Evolutionary conservation across 208 protist genomes (phyloP).

Genomic region (Trypanosoma rangeli): DNA sequence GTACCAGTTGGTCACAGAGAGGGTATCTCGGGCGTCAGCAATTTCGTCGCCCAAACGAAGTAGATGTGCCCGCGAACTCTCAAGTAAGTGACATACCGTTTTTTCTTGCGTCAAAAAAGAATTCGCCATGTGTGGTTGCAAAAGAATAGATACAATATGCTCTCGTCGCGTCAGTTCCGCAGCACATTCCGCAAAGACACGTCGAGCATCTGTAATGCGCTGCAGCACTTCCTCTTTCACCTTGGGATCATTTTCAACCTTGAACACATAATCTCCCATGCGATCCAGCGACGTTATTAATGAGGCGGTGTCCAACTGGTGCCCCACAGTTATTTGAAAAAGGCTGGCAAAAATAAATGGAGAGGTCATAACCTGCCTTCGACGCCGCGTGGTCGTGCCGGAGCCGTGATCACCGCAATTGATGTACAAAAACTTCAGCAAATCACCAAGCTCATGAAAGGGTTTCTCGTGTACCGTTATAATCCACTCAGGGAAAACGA

Average conservation of each 20-base stretch:
- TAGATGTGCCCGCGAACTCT: slow-evolving; percentile 62
- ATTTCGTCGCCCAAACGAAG: slow-evolving; percentile 73
- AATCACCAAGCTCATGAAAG: slow-evolving; percentile 83
- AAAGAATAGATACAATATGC: slow-evolving; percentile 55
- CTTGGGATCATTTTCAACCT: slow-evolving; percentile 43
- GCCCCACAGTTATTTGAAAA: slow-evolving; percentile 76
- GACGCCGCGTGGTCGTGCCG: background rate
- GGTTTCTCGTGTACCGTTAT: slow-evolving; percentile 86
- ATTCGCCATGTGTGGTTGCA: slow-evolving; percentile 59
- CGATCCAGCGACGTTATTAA: slow-evolving; percentile 63
- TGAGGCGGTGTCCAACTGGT: slow-evolving; percentile 78
- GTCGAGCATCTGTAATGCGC: slow-evolving; percentile 72
- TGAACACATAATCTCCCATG: slow-evolving; percentile 73
- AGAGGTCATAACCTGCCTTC: slow-evolving; percentile 48
- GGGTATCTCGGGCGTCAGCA: slow-evolving; percentile 75
- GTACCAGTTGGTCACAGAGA: slow-evolving; percentile 85
- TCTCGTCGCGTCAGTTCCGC: slow-evolving; percentile 72
- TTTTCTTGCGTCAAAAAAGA: slow-evolving; percentile 62
- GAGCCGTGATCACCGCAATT: slow-evolving; percentile 40
- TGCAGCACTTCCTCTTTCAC: slow-evolving; percentile 63
- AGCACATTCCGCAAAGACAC: slow-evolving; percentile 84
- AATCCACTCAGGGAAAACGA: slow-evolving; percentile 84
- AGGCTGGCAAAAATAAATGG: slow-evolving; percentile 74
- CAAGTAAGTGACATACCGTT: slow-evolving; percentile 50
- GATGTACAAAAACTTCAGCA: slow-evolving; percentile 77